A percentile compares a stretch with the other conserved stretches of the same genome.
These are phyloP conservation scores for Paxillus rubicundulus DNA, from an alignment of 768 basidiomycete genomes.

Conservation along the genomic window DNA sequence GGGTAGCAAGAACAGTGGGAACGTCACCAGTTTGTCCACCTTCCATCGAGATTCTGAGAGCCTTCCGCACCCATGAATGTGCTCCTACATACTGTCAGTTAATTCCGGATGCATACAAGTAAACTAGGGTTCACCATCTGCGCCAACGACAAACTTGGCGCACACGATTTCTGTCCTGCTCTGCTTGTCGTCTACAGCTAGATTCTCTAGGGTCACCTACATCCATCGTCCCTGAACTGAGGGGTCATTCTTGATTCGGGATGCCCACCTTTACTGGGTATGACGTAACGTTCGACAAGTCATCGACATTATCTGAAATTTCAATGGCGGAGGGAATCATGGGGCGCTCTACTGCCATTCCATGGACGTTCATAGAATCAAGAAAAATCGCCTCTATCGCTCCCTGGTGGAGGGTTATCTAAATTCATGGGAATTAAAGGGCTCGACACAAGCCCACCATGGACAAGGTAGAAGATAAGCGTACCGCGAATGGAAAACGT, in stretches of 20 bases:
- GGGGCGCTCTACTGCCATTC: constrained; percentile 36
- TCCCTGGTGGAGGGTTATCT: constrained; percentile 41
- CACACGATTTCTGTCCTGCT: constrained; percentile 31
- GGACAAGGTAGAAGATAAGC: not conserved
- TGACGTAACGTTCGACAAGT: constrained; percentile 2
- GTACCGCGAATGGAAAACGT: constrained; percentile 70
- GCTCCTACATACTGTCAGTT: constrained; percentile 29
- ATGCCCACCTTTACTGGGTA: constrained; percentile 31
- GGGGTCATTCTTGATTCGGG: not conserved
- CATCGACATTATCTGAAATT: constrained; percentile 35
- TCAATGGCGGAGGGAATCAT: constrained; percentile 31
- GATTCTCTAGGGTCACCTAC: constrained; percentile 25
- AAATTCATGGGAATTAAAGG: not conserved
- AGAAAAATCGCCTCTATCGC: constrained; percentile 42
- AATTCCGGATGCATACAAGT: not conserved
- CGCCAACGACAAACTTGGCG: constrained; percentile 36
- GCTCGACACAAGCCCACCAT: not conserved
- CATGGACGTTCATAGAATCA: constrained; percentile 36
- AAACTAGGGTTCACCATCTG: constrained; percentile 27
- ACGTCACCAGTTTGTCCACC: constrained; percentile 45
- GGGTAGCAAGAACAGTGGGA: not conserved
- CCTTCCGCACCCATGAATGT: constrained; percentile 47
- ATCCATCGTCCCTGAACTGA: not conserved
- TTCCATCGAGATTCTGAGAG: constrained; percentile 42
- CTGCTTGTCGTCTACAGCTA: constrained; percentile 27